Conservation (phyloP, 148 eudicot species). For the Camellia sinensis region DNA sequence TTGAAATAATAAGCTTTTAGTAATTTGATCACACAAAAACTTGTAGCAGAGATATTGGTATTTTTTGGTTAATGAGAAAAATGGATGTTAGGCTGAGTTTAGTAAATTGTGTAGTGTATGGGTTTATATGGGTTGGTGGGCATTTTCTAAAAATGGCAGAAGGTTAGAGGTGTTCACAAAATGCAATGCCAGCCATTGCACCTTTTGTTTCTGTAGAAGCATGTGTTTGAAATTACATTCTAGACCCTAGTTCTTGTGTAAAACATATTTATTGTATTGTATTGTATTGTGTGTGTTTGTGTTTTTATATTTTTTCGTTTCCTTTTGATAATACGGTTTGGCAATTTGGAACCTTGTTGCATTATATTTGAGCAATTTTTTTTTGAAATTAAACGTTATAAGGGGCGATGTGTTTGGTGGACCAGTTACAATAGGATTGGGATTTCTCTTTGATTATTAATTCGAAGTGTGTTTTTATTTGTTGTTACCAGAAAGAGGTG, state of each 20-base stretch:
- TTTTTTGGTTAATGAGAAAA: background rate
- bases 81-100: background rate
- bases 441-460: too few relatives aligned
- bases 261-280: background rate
- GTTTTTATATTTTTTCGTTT: background rate
- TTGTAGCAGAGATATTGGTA: background rate
- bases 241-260: background rate
- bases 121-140: background rate
- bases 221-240: background rate
- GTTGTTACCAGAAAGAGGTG: too few relatives aligned
- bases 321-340: background rate
- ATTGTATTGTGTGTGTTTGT: background rate
- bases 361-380: too few relatives aligned
- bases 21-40: background rate
- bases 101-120: background rate
- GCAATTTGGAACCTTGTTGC: too few relatives aligned
- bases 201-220: conserved; percentile 4
- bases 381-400: too few relatives aligned
- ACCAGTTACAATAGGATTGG: too few relatives aligned
- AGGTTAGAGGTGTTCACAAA: background rate
- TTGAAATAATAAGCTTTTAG: too few relatives aligned
- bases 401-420: too few relatives aligned
- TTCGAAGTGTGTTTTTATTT: too few relatives aligned
- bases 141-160: background rate
- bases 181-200: background rate